phyloP scores from a whole-genome alignment of 1,284 basidiomycete species.

The Grifola frondosa region DNA sequence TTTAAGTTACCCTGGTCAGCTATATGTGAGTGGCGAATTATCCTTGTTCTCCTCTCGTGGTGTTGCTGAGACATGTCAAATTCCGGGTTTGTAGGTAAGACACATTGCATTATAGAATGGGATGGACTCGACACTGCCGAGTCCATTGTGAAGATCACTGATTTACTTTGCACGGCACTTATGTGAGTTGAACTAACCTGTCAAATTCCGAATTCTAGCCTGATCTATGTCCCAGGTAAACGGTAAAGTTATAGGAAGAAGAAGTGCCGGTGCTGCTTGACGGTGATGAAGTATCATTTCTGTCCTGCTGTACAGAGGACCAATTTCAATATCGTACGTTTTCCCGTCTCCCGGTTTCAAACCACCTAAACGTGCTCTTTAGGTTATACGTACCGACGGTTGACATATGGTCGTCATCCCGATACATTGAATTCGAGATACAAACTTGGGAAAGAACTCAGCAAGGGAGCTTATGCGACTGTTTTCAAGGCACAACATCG shows the following conservation, averaged over 20 bases:
- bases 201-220: too few species aligned
- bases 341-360: background rate
- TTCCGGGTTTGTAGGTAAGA: conserved; percentile 48
- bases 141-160: conserved; percentile 62
- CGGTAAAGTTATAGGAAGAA: conserved; percentile 58
- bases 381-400: conserved; percentile 53
- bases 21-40: too few species aligned
- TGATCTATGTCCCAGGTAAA: conserved; percentile 67
- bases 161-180: conserved; percentile 80
- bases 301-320: conserved; percentile 46
- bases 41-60: too few species aligned
- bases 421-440: conserved; percentile 60
- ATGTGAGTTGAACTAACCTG: conserved; percentile 64
- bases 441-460: conserved; percentile 66
- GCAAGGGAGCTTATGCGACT: conserved; percentile 77
- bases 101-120: conserved; percentile 64
- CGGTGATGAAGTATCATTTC: conserved; percentile 81
- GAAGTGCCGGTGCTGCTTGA: conserved; percentile 62
- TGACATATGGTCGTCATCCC: conserved; percentile 43
- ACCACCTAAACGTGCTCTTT: background rate
- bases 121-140: conserved; percentile 51
- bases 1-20: too few species aligned
- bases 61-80: too few species aligned
- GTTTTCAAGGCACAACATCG: conserved; percentile 69
- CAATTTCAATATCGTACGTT: conserved; percentile 54